Percentiles rank a stretch among this genome's conserved stretches.
Conservation (phyloP, 2,329 filamentous ascomycete species). For the Hortaea sp. region DNA sequence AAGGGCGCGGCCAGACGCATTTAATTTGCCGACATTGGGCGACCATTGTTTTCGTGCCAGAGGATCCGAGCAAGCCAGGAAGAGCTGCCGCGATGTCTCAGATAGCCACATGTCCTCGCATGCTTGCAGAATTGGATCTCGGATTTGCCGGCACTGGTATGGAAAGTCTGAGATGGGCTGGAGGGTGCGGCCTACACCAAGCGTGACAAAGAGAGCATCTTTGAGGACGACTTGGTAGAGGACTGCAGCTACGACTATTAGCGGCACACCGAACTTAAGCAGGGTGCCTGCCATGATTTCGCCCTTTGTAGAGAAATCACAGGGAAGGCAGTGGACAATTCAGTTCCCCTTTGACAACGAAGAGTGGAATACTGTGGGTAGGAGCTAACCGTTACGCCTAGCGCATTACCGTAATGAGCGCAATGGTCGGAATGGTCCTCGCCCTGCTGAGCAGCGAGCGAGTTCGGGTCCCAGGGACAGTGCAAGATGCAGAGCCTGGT, state of each 20-base stretch:
- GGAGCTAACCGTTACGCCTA: no score
- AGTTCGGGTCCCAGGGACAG: no score
- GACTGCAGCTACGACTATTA: not conserved
- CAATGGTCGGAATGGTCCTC: no score
- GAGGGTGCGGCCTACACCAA: slow-evolving; percentile 7
- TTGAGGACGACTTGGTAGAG: slow-evolving; percentile 5
- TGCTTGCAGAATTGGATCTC: slow-evolving; percentile 10
- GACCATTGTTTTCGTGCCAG: slow-evolving; percentile 9
- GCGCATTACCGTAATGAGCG: no score
- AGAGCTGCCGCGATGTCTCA: slow-evolving; percentile 12
- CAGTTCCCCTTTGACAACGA: no score
- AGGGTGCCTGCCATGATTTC: not conserved
- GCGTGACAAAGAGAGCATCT: not conserved
- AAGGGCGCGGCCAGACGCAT: slow-evolving; percentile 10
- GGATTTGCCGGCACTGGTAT: slow-evolving; percentile 13
- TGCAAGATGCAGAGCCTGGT: no score
- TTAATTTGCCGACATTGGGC: slow-evolving; percentile 12
- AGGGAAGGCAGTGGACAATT: not conserved
- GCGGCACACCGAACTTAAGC: not conserved
- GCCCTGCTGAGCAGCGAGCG: no score
- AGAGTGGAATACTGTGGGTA: no score
- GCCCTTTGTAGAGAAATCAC: not conserved
- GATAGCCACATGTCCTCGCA: slow-evolving; percentile 18
- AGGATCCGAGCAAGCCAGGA: slow-evolving; percentile 12
- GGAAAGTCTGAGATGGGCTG: slow-evolving; percentile 14